Conservation (phyloP, 2,329 filamentous ascomycete species). For the Anisogramma anomala region DNA sequence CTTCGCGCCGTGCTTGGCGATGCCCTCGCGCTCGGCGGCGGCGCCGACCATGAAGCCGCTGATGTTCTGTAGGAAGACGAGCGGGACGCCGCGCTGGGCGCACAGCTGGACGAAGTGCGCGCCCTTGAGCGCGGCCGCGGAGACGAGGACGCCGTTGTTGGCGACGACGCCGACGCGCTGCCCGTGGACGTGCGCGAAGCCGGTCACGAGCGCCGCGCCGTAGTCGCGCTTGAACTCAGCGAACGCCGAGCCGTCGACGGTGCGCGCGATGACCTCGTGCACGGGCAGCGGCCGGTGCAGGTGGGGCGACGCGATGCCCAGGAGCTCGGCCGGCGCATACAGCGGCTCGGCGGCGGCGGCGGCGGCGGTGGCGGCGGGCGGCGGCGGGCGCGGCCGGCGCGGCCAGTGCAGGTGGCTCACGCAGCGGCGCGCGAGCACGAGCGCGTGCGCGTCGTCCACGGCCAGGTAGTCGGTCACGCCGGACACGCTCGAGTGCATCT, state of each 20-base stretch:
- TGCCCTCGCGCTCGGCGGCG: conserved; percentile 85
- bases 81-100: conserved; percentile 74
- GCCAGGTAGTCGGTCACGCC: conserved; percentile 94
- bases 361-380: conserved; percentile 30
- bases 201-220: conserved; percentile 78
- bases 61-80: conserved; percentile 95
- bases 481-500: conserved; percentile 79
- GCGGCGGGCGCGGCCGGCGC: conserved; percentile 36
- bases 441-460: conserved; percentile 83
- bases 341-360: conserved; percentile 59
- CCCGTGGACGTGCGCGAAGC: conserved; percentile 82
- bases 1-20: conserved; percentile 96
- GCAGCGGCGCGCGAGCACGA: conserved; percentile 73
- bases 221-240: conserved; percentile 91
- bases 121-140: conserved; percentile 78
- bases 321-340: conserved; percentile 63
- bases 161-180: conserved; percentile 86
- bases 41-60: conserved; percentile 95
- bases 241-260: conserved; percentile 45
- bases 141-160: conserved; percentile 93
- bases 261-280: conserved; percentile 8
- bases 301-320: conserved; percentile 83
- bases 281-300: conserved; percentile 75
- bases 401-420: conserved; percentile 88
- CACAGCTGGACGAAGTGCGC: conserved; percentile 96